These are phyloP conservation scores for Penicillium sp. DNA, from an alignment of 2,329 filamentous ascomycete genomes.

Conservation along the genomic window DNA sequence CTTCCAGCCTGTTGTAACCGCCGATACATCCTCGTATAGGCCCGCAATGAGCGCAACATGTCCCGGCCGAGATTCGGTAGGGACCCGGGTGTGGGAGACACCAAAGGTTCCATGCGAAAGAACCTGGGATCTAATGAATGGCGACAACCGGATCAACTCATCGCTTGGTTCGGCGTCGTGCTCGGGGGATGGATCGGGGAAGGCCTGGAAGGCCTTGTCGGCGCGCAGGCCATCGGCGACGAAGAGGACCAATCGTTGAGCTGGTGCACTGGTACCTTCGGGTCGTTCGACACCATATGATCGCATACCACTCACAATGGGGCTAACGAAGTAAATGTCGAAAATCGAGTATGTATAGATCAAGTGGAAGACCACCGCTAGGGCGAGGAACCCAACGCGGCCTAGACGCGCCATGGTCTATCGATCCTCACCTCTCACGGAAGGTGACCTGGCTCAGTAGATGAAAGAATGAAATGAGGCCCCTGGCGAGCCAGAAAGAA, in stretches of 20 bases:
- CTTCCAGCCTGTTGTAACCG: constrained; percentile 97
- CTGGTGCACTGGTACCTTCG: constrained; percentile 65
- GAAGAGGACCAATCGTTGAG: constrained; percentile 86
- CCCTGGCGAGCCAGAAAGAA: constrained; percentile 13
- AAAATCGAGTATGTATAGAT: constrained; percentile 96
- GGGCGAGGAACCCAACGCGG: constrained; percentile 79
- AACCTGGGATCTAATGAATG: constrained; percentile 85
- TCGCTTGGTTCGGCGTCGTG: constrained; percentile 25
- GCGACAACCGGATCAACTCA: constrained; percentile 75
- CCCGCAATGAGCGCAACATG: constrained; percentile 97
- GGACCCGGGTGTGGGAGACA: constrained; percentile 93
- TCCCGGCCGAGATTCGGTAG: constrained; percentile 92
- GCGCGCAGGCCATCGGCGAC: constrained; percentile 97
- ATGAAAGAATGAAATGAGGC: constrained; percentile 23
- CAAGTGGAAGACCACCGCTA: constrained; percentile 89
- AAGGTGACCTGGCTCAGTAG: background rate
- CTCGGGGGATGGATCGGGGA: constrained; percentile 77
- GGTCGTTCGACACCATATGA: constrained; percentile 70
- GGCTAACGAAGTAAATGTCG: constrained; percentile 97
- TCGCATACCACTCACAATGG: constrained; percentile 93
- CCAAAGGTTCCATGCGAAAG: constrained; percentile 92
- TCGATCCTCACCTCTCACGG: constrained; percentile 10
- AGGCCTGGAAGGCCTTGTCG: constrained; percentile 95
- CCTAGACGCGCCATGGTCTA: constrained; percentile 54
- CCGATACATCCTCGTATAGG: constrained; percentile 95